phyloP scores from a whole-genome alignment of 129 eudicot species.

The Lonicera japonica region DNA sequence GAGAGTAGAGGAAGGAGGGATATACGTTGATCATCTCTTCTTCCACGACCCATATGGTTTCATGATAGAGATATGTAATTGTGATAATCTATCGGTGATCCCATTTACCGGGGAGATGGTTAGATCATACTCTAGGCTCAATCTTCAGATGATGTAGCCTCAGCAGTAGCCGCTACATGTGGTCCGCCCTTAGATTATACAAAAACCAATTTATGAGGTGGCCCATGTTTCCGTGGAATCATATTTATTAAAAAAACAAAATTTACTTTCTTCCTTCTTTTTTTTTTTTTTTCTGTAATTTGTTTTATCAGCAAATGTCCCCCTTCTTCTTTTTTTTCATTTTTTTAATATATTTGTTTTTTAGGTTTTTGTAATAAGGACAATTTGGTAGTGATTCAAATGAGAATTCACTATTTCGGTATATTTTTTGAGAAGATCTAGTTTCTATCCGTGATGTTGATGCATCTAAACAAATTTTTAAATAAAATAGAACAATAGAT shows the following conservation, averaged over 20 bases:
- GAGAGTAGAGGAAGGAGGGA: conserved; percentile 82
- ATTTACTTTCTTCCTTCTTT: background rate
- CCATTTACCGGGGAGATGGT: conserved; percentile 78
- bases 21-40: conserved; percentile 75
- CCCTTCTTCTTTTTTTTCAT: background rate
- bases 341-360: background rate
- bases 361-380: background rate
- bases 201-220: no score
- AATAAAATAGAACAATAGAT: no score
- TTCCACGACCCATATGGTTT: conserved; percentile 97
- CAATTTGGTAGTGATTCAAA: background rate
- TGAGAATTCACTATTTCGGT: no score
- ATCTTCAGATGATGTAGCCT: conserved; percentile 42
- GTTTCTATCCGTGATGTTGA: no score
- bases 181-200: conserved; percentile 14
- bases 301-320: background rate
- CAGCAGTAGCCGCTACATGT: conserved; percentile 32
- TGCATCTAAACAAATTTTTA: no score
- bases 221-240: background rate
- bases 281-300: no score
- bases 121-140: conserved; percentile 65
- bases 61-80: conserved; percentile 93
- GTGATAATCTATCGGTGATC: conserved; percentile 75
- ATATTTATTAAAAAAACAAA: no score
- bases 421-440: no score